Base-by-base conservation (phyloP, 2,329 filamentous ascomycete species). In the Elsinoe australis region DNA sequence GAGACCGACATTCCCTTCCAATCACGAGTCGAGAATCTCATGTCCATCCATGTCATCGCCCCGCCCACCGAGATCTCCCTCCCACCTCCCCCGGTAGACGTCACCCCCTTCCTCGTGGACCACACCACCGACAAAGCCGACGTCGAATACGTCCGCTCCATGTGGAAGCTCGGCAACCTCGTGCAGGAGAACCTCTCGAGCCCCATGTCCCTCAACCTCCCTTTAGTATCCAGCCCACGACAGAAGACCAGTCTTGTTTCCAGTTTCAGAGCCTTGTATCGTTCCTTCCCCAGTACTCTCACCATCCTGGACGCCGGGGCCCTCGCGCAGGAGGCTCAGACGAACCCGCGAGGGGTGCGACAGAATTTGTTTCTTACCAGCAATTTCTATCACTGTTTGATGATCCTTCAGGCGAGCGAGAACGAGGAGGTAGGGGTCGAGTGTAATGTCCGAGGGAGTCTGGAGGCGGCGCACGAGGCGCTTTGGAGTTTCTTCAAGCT, bases 371-470 rank as follows among this genome's bases (percentile, higher is more conserved):
- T 87, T 59, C 68, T 89, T 22, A 83, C 81, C n/a, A 85, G 79
- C 62, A 89, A 88, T 59, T 89, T 87, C 66, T 86, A 82, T 64
- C 85, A 90, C 61, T 87, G 85, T 61, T 71, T 89, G 18, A 88
- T 88, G 83, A 69, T 88, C 7, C 76, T 89, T 15, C 82, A 88
- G 57, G 80, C 82, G 0, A 82, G 80, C 10, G 82, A 85, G 58
- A 81, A 82, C 53, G 64, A 73, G 0, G 76, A 79, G 2, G 58
- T 75, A 3, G 68, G 66, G 4, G 69, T 73, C 1, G 55, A 58
- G 2, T 64, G 66, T 45, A 85, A 89, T 59, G 71, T 85, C 14
- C 71, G 80, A 14, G 82, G 78, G 3, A 83, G 83, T 2, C 67
- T 89, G 9, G 83, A 88, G 62, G 83, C 84, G 0, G 85, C 85